phyloP scores from a whole-genome alignment of 768 basidiomycete species.

The Baorangia bicolor region DNA sequence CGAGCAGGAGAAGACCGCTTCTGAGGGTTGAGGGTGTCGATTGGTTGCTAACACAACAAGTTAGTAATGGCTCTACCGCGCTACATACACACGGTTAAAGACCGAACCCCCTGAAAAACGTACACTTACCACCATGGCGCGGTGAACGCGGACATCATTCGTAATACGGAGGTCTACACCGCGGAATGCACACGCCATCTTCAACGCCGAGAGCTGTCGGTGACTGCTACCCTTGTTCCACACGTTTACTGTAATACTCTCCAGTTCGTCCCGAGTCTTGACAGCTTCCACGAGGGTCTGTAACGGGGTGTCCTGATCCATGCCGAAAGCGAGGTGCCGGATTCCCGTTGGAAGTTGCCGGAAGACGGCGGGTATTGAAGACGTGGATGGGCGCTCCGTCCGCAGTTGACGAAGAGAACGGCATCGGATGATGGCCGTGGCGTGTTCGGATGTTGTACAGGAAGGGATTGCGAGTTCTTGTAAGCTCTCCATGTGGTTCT shows the following conservation, averaged over 20 bases:
- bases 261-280: slow-evolving; percentile 43
- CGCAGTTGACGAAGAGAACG: slow-evolving; percentile 50
- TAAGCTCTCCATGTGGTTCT: slow-evolving; percentile 48
- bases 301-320: slow-evolving; percentile 55
- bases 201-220: slow-evolving; percentile 50
- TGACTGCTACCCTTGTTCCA: slow-evolving; percentile 53
- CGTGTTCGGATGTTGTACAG: slow-evolving; percentile 48
- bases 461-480: slow-evolving; percentile 58
- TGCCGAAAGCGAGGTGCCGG: slow-evolving; percentile 58
- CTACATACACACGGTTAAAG: slow-evolving; percentile 18
- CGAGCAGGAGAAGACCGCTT: not conserved
- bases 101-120: slow-evolving; percentile 12
- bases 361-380: slow-evolving; percentile 40
- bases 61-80: slow-evolving; percentile 16
- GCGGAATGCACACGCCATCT: slow-evolving; percentile 61
- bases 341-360: slow-evolving; percentile 48
- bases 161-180: slow-evolving; percentile 57
- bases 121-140: slow-evolving; percentile 48
- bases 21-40: not conserved
- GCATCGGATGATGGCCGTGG: slow-evolving; percentile 47
- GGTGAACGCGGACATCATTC: slow-evolving; percentile 51
- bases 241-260: slow-evolving; percentile 51
- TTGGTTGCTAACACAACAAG: slow-evolving; percentile 18
- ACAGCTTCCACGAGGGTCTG: slow-evolving; percentile 56
- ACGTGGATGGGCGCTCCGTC: slow-evolving; percentile 53